These are phyloP conservation scores for Typha latifolia DNA, from an alignment of 176 grass and related monocot genomes.

Conservation along the genomic window DNA sequence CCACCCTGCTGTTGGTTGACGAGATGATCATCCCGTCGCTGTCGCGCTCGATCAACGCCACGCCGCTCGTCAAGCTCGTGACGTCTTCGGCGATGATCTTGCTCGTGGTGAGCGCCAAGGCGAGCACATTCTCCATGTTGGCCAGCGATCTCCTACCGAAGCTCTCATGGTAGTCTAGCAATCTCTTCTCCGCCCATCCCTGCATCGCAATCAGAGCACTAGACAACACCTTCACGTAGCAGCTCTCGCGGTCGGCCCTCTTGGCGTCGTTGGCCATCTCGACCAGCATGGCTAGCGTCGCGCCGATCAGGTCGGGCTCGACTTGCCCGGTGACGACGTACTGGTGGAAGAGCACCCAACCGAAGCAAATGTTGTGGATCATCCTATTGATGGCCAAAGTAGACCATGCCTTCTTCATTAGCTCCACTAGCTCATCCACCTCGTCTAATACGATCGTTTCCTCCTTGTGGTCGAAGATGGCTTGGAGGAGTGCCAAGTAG, in stretches of 20 bases:
- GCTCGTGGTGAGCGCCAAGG: conserved; percentile 33
- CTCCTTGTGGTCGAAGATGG: conserved; percentile 62
- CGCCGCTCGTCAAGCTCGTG: neutral
- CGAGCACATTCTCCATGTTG: conserved; percentile 57
- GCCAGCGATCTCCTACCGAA: conserved; percentile 37
- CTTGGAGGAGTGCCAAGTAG: conserved; percentile 56
- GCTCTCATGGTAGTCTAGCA: conserved; percentile 70
- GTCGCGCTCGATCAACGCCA: conserved; percentile 16
- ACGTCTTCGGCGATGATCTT: conserved; percentile 51
- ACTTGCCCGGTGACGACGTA: conserved; percentile 68
- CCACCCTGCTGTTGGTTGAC: conserved; percentile 32
- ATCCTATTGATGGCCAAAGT: conserved; percentile 46
- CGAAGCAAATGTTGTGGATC: conserved; percentile 66
- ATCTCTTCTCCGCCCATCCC: conserved; percentile 76
- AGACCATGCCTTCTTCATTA: conserved; percentile 84
- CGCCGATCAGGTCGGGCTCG: conserved; percentile 58
- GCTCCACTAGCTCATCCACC: conserved; percentile 84
- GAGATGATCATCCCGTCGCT: conserved; percentile 11
- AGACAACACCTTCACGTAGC: conserved; percentile 52
- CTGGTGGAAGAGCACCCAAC: conserved; percentile 75
- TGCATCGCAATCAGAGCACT: conserved; percentile 52
- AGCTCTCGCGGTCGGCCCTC: conserved; percentile 39
- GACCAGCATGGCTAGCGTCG: conserved; percentile 45
- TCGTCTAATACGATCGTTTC: conserved; percentile 68
- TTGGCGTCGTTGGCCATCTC: conserved; percentile 63